Evolutionary conservation across 2,329 filamentous ascomycete genomes (phyloP).

Genomic region (Coleophoma crateriformis): DNA sequence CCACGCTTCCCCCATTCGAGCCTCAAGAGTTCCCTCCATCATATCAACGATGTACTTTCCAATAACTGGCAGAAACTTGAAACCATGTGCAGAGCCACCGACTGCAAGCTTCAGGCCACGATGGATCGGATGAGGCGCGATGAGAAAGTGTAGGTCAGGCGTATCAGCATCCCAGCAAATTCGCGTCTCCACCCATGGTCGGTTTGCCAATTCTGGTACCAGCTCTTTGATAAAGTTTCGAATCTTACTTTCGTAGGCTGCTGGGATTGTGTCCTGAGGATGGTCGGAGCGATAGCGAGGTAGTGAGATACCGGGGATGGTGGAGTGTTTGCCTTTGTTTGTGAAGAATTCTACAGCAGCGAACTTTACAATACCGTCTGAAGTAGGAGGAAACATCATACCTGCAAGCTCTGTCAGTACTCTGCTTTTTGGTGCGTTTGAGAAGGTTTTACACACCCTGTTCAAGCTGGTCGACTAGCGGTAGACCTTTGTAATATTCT

Average conservation of each 20-base stretch:
- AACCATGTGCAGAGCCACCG: conserved; percentile 35
- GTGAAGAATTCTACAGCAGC: not conserved
- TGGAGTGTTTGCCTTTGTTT: not conserved
- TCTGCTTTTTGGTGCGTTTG: not conserved
- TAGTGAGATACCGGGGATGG: not conserved
- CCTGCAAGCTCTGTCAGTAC: not conserved
- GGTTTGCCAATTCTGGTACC: not conserved
- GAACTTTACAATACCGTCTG: not conserved
- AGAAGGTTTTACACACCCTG: not conserved
- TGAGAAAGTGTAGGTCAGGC: conserved; percentile 50
- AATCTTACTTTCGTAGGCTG: not conserved
- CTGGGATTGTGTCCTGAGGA: not conserved
- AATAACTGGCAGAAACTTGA: conserved; percentile 38
- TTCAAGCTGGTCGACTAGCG: not conserved
- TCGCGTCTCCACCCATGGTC: not conserved
- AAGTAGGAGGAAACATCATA: not conserved
- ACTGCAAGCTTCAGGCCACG: conserved; percentile 36
- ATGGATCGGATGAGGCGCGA: conserved; percentile 43
- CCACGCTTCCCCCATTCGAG: conserved; percentile 42
- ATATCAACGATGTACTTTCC: conserved; percentile 31
- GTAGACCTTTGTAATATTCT: not conserved
- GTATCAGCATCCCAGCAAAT: conserved; percentile 45
- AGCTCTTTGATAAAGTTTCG: not conserved
- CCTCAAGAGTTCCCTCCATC: conserved; percentile 24
- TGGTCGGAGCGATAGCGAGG: not conserved